Evolutionary conservation across 306 rosid species (phyloP).

Genomic region (Cicer judaicum): DNA sequence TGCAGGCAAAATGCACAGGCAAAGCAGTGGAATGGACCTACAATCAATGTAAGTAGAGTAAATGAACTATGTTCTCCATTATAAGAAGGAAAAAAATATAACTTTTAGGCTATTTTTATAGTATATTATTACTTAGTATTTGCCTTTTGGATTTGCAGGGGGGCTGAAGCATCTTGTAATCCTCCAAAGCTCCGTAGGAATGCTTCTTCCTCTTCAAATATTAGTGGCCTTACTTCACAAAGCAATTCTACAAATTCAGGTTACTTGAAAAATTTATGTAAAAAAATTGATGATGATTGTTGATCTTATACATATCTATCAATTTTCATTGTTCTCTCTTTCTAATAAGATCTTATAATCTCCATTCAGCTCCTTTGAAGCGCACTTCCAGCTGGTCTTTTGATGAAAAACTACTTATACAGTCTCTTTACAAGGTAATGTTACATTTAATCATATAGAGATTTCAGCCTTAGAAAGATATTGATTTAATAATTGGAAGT

Average conservation of each 20-base stretch:
- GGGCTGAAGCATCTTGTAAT: constrained; percentile 54
- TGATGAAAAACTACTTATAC: constrained; percentile 87
- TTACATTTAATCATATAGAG: not conserved
- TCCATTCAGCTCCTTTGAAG: constrained; percentile 64
- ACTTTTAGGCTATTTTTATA: not conserved
- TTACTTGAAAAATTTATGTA: constrained; percentile 32
- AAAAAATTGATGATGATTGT: not conserved
- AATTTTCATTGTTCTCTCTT: not conserved
- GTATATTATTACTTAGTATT: constrained; percentile 5
- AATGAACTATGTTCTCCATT: not conserved
- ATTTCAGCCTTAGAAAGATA: constrained; percentile 12
- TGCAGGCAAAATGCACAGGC: constrained; percentile 69
- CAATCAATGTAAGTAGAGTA: constrained; percentile 59
- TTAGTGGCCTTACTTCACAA: constrained; percentile 62
- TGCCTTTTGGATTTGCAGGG: constrained; percentile 53
- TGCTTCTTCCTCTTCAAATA: constrained; percentile 85
- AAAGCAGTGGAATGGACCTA: constrained; percentile 72
- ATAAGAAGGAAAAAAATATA: not conserved
- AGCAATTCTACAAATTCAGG: constrained; percentile 63
- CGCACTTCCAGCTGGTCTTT: constrained; percentile 89
- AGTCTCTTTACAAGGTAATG: constrained; percentile 79
- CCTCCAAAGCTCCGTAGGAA: constrained; percentile 79
- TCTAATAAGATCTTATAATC: constrained; percentile 3
- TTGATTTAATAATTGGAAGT: constrained; percentile 29
- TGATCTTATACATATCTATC: not conserved